Evolutionary conservation across 2,329 filamentous ascomycete species (phyloP).

Genomic region (Cladophialophora immunda): DNA sequence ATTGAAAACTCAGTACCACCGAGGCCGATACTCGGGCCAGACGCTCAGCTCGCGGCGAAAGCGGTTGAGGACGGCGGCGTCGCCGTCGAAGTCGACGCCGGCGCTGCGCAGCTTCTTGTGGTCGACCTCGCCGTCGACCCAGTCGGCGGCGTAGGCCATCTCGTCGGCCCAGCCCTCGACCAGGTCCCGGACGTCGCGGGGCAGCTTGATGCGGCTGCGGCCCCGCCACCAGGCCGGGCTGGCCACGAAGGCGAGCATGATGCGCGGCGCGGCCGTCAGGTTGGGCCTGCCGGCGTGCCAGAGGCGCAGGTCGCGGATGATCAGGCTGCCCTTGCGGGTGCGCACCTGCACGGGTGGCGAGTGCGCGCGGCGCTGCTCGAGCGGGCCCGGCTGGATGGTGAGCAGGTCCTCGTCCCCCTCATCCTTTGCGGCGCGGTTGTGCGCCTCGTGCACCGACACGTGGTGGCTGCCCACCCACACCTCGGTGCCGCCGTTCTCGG

Average conservation of each 20-base stretch:
- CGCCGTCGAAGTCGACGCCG: slow-evolving; percentile 38
- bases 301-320: slow-evolving; percentile 67
- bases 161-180: slow-evolving; percentile 38
- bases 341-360: slow-evolving; percentile 50
- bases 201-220: slow-evolving; percentile 35
- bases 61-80: slow-evolving; percentile 26
- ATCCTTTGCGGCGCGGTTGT: slow-evolving; percentile 29
- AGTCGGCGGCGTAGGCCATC: slow-evolving; percentile 37
- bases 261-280: slow-evolving; percentile 56
- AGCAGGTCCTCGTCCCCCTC: slow-evolving; percentile 33
- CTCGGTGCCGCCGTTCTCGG: slow-evolving; percentile 60
- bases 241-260: slow-evolving; percentile 63
- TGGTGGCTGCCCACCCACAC: slow-evolving; percentile 61
- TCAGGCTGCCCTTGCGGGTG: slow-evolving; percentile 60
- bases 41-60: slow-evolving; percentile 32
- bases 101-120: slow-evolving; percentile 37
- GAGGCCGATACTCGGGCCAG: slow-evolving; percentile 37
- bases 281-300: slow-evolving; percentile 74
- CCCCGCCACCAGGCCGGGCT: slow-evolving; percentile 39
- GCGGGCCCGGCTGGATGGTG: slow-evolving; percentile 46
- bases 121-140: slow-evolving; percentile 38
- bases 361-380: slow-evolving; percentile 46
- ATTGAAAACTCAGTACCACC: slow-evolving; percentile 35
- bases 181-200: slow-evolving; percentile 35
- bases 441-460: slow-evolving; percentile 47